A percentile compares a stretch with the other conserved stretches of the same genome.
Evolutionary conservation across 805 yeast genomes (phyloP).

Genomic region (Saccharomycopsis vini): DNA sequence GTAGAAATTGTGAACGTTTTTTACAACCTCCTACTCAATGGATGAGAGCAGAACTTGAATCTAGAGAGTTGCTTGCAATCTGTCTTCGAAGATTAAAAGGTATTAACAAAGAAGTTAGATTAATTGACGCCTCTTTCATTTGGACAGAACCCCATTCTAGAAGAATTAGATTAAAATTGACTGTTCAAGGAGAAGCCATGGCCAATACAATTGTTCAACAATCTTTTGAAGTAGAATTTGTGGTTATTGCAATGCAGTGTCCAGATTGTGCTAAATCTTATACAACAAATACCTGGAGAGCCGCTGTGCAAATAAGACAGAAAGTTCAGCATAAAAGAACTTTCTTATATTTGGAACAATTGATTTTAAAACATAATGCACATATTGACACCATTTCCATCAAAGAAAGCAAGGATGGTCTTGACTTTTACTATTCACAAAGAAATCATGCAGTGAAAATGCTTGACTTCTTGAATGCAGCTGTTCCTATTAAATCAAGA

Average conservation of each 20-base stretch:
- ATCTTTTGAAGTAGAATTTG: conserved; percentile 86
- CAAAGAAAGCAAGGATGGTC: conserved; percentile 86
- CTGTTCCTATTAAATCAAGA: conserved; percentile 75
- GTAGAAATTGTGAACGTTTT: conserved; percentile 95
- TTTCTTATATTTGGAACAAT: conserved; percentile 88
- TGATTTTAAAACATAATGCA: conserved; percentile 86
- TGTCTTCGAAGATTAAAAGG: conserved; percentile 87
- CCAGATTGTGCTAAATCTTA: conserved; percentile 97
- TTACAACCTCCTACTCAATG: conserved; percentile 92
- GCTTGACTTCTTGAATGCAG: conserved; percentile 81
- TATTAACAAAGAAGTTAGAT: conserved; percentile 61
- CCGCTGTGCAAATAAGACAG: conserved; percentile 94
- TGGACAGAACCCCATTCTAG: conserved; percentile 99
- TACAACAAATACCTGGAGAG: conserved; percentile 97
- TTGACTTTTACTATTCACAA: conserved; percentile 85
- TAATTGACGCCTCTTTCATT: conserved; percentile 87
- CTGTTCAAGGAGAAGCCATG: conserved; percentile 96
- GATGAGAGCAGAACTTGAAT: conserved; percentile 84
- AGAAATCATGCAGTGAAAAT: conserved; percentile 88
- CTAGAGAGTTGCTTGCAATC: conserved; percentile 84
- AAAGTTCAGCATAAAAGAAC: conserved; percentile 96
- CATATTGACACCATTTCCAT: conserved; percentile 91
- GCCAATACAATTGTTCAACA: conserved; percentile 88
- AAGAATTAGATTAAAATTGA: conserved; percentile 80
- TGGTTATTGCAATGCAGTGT: conserved; percentile 94